These are phyloP conservation scores for Arachnopeziza araneosa DNA, from an alignment of 2,329 filamentous ascomycete genomes.

Conservation along the genomic window DNA sequence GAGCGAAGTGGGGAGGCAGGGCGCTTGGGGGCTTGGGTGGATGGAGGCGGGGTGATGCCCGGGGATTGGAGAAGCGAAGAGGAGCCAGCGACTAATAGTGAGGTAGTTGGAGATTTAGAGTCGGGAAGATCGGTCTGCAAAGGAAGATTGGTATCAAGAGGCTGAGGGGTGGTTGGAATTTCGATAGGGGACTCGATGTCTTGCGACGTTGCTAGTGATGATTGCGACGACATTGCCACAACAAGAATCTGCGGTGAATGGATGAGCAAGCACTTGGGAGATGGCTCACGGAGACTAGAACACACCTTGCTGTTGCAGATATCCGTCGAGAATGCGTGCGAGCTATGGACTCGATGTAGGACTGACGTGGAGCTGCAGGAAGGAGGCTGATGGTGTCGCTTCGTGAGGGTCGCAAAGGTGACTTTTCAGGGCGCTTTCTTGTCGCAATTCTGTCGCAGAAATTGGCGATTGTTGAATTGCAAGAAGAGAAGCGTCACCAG, in stretches of 20 bases:
- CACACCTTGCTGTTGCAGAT: not conserved
- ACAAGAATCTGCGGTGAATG: not conserved
- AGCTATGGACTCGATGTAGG: not conserved
- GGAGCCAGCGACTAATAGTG: constrained; percentile 28
- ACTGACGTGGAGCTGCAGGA: not conserved
- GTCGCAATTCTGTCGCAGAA: not conserved
- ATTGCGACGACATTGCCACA: constrained; percentile 20
- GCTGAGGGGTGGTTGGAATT: constrained; percentile 20
- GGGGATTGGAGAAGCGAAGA: constrained; percentile 33
- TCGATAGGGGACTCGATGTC: constrained; percentile 19
- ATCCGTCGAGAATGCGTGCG: not conserved
- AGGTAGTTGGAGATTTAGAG: constrained; percentile 15
- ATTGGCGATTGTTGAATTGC: not conserved
- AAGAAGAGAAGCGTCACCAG: not conserved
- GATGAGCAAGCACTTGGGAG: not conserved
- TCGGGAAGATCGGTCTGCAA: constrained; percentile 11
- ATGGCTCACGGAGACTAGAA: not conserved
- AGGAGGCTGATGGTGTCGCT: not conserved
- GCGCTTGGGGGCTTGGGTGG: constrained; percentile 46
- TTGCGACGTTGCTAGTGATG: constrained; percentile 21
- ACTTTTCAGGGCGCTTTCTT: not conserved
- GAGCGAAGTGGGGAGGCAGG: constrained; percentile 1
- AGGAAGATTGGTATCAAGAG: constrained; percentile 14
- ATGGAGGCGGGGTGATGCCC: constrained; percentile 58
- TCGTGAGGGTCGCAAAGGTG: not conserved